Evolutionary conservation across 208 protist species (phyloP), one percentile per base, ranked within the genome.

Genomic region (Trypanosoma cruzi): DNA sequence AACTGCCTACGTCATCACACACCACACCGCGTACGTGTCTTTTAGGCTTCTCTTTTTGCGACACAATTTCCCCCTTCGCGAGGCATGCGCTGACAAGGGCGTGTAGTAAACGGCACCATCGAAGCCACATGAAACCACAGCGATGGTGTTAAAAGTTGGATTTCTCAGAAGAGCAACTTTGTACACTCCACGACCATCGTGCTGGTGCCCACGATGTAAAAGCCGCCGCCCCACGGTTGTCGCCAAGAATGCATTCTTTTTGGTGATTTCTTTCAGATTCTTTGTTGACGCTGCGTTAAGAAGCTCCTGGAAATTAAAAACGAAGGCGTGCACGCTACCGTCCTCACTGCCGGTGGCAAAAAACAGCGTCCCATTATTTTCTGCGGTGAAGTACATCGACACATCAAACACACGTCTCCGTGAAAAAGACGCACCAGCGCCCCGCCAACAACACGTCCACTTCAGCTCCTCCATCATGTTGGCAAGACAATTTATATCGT

Each of bases 331-430:
- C 28, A 91, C 79, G 29, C 71, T 58, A 22, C 88, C 88, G 52
- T 95, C 86, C 52, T 92, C 89, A 13, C 80, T 60, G 2, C 77
- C 89, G 4, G 77, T 77, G 11, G 80, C 84, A 37, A 79, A 29
- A 60, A 80, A 31, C 28, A 65, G 2, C n/a, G 4, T 22, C 13
- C 4, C 49, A 29, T 50, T 37, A 40, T 60, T 16, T 26, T 54
- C 18, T 16, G 31, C 42, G 4, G 6, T 49, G 32, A 61, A n/a
- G 24, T 40, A 13, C 22, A 93, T 64, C 1, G 72, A 73, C 0
- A 86, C 77, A 59, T 90, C 87, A 71, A 96, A 93, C 20, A 96
- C 62, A 60, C 90, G 90, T 44, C 77, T 68, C 0, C 79, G 75
- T 8, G 79, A 71, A 69, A 92, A 84, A 7, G 48, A 16, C 3